Percentiles rank a stretch among this genome's conserved stretches.
Evolutionary conservation across 768 basidiomycete species (phyloP).

Genomic region (Daedaleopsis nitida): DNA sequence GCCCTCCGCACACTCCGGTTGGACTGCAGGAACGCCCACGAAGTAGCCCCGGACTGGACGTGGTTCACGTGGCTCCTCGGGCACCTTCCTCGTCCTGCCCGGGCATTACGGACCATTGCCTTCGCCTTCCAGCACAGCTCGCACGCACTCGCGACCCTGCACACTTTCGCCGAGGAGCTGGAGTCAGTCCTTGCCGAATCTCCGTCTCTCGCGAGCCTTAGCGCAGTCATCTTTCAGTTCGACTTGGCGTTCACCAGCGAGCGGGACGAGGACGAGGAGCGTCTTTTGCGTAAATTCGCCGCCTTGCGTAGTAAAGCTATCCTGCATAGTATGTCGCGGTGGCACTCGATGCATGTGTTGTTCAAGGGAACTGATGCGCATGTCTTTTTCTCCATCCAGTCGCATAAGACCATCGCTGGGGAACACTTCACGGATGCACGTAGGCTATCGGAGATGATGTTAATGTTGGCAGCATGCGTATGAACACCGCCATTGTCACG

Average conservation of each 20-base stretch:
- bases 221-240: constrained; percentile 5
- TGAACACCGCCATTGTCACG: too few relatives aligned
- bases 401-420: too few relatives aligned
- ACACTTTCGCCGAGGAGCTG: constrained; percentile 9
- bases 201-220: neutral
- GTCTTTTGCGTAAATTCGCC: constrained; percentile 4
- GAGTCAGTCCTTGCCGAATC: constrained; percentile 4
- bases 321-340: neutral
- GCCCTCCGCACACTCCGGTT: constrained; percentile 14
- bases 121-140: constrained; percentile 15
- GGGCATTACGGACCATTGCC: constrained; percentile 1
- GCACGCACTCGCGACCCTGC: constrained; percentile 16
- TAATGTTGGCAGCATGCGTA: too few relatives aligned
- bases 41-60: constrained; percentile 18
- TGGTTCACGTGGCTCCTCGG: constrained; percentile 17
- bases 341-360: neutral
- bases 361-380: neutral
- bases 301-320: neutral
- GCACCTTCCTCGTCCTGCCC: constrained; percentile 3
- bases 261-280: neutral
- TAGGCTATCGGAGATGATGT: too few relatives aligned
- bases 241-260: constrained; percentile 2
- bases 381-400: neutral
- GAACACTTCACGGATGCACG: too few relatives aligned
- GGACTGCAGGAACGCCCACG: constrained; percentile 12